Conservation (phyloP, 73 alveolate genomes). For the Paramecium caudatum region DNA sequence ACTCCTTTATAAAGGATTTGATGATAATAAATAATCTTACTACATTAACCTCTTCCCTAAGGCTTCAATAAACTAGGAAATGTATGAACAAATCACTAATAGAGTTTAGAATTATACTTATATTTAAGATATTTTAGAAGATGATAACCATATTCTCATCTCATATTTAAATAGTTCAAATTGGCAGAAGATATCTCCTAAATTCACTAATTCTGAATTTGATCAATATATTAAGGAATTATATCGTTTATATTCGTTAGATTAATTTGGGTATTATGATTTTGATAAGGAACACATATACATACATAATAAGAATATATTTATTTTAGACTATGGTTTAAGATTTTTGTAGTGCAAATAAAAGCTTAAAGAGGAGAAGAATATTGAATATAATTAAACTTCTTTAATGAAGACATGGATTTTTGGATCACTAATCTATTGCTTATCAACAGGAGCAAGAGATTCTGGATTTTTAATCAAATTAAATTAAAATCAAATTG, state of each 20-base stretch:
- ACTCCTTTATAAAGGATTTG: constrained; percentile 5
- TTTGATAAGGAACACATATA: constrained; percentile 21
- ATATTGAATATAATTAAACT: neutral
- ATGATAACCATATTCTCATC: constrained; percentile 5
- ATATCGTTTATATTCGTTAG: neutral
- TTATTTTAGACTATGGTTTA: constrained; percentile 29
- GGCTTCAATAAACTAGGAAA: neutral
- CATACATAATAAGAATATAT: neutral
- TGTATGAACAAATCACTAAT: neutral
- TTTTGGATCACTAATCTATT: constrained; percentile 6
- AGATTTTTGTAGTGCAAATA: neutral
- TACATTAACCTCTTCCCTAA: constrained; percentile 19
- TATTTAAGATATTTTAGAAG: neutral
- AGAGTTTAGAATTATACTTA: neutral
- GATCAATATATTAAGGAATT: neutral
- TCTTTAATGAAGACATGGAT: constrained; percentile 2
- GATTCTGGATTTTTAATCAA: neutral
- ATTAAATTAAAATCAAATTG: neutral
- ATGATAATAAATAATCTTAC: neutral
- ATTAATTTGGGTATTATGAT: neutral
- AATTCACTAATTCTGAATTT: constrained; percentile 3
- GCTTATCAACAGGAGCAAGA: constrained; percentile 1
- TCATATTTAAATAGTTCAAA: neutral
- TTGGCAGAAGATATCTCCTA: constrained; percentile 1
- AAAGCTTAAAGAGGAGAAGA: neutral